phyloP scores from a whole-genome alignment of 257 asterid species.

The Hygrophila difformis region DNA sequence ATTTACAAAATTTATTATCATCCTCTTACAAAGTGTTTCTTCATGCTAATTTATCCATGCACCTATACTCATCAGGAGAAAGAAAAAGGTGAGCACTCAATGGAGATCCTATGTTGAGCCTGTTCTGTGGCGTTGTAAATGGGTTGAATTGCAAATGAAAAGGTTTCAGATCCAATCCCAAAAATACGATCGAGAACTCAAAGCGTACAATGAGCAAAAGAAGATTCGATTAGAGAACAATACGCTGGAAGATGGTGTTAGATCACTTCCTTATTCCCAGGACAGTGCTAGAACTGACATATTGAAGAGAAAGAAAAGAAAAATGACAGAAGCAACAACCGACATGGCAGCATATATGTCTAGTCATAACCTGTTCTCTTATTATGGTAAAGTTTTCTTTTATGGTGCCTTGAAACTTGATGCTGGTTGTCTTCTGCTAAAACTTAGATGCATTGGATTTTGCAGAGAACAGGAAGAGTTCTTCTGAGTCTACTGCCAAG shows the following conservation, averaged over 20 bases:
- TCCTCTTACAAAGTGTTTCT: neutral
- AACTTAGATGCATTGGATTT: conserved; percentile 13
- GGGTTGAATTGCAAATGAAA: conserved; percentile 67
- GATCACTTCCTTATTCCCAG: conserved; percentile 36
- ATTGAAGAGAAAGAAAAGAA: conserved; percentile 61
- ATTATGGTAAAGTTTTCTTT: conserved; percentile 39
- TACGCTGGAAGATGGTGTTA: conserved; percentile 24
- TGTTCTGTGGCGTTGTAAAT: conserved; percentile 77
- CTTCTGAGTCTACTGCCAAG: conserved; percentile 24
- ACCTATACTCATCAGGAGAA: conserved; percentile 30
- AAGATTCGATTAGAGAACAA: conserved; percentile 21
- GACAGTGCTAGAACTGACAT: conserved; percentile 16
- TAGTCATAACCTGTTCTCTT: conserved; percentile 59
- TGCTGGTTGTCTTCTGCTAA: conserved; percentile 12
- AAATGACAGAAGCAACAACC: conserved; percentile 35
- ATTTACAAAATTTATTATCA: neutral
- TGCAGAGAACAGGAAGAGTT: conserved; percentile 43
- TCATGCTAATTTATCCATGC: conserved; percentile 1
- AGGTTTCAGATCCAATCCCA: conserved; percentile 39
- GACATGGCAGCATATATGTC: conserved; percentile 53
- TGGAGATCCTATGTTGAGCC: conserved; percentile 66
- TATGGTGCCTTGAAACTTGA: conserved; percentile 3
- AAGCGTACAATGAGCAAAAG: conserved; percentile 24
- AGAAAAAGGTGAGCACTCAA: conserved; percentile 49
- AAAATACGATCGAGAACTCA: conserved; percentile 47